Base-by-base conservation (phyloP, 208 protist genomes). In the Trypanosoma congolense region DNA sequence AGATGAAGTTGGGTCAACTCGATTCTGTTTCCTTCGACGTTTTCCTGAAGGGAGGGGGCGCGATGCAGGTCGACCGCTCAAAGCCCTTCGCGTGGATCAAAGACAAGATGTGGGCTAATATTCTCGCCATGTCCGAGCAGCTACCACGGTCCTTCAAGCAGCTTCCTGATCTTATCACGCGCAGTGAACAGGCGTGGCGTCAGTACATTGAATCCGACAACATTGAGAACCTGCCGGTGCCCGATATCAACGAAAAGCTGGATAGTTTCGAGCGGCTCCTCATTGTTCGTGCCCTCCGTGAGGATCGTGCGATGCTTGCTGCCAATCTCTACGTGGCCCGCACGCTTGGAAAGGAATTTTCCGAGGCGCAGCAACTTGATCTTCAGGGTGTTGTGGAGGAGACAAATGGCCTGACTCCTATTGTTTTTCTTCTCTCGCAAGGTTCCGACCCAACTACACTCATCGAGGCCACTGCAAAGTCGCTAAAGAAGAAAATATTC, bases 391-490 rank as follows among this genome's bases (percentile, higher is more conserved):
- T 92, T 38, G 83, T 94, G 16, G 89, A 97, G 46, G 87, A 94
- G 61, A 92, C 90, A 22, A 87, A 67, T 21, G 83, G 84, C 25
- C 42, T 80, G 45, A 95, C 80, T n/a, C 98, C 98, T 14, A 86
- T 98, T 52, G 81, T 99, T 18, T 98, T 97, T 57, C 56, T 99
- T 36, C 83, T 99, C n/a, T 97, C 95, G 19, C 85, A 96, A 51
- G 98, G 98, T 47, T 89, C 91, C 45, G 98, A 99, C 77, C 97
- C 97, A 31, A 98, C 96, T 14, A 91, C 75, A 28, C 74, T 93
- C 36, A 97, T 99, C 56, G 80, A 97, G 72, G 85, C 82, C 1
- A 77, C 96, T 26, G 92, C 93, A 5, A 98, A 97, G 77, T 97
- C 97, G 66, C 66, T 92, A 3, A 96, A 96, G 70, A 94, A 93